Percentiles rank a stretch among this genome's conserved stretches.
These are phyloP conservation scores for Malbranchea zuffiana DNA, from an alignment of 2,329 filamentous ascomycete genomes.

Conservation along the genomic window DNA sequence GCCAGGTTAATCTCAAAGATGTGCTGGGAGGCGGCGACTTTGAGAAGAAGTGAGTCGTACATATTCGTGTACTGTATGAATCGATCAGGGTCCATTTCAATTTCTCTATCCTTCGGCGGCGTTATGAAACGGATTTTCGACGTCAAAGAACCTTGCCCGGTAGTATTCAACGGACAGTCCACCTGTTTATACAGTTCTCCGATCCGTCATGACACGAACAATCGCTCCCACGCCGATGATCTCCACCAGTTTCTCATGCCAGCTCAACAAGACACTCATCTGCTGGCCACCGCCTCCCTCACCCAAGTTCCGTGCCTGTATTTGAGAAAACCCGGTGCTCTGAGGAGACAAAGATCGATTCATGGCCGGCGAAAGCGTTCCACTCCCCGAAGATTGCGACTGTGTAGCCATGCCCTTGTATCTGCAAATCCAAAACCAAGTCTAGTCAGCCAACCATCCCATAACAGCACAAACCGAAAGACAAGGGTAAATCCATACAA, in stretches of 20 bases:
- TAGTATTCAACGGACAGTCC: no score
- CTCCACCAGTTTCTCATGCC: conserved; percentile 98
- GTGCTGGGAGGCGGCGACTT: conserved; percentile 45
- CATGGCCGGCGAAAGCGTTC: conserved; percentile 40
- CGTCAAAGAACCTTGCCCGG: no score
- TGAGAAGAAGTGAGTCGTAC: not conserved
- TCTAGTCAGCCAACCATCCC: not conserved
- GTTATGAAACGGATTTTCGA: no score
- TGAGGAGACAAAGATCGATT: conserved; percentile 53
- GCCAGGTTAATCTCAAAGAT: conserved; percentile 80
- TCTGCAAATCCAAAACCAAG: conserved; percentile 33
- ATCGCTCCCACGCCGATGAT: conserved; percentile 87
- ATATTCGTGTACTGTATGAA: not conserved
- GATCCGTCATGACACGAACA: conserved; percentile 90
- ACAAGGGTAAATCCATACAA: conserved; percentile 48
- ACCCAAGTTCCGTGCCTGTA: conserved; percentile 47
- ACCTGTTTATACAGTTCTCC: conserved; percentile 80
- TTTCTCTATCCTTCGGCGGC: no score
- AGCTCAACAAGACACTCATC: conserved; percentile 95
- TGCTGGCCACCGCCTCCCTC: conserved; percentile 65
- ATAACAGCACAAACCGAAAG: conserved; percentile 10
- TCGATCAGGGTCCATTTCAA: not conserved
- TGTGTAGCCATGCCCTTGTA: conserved; percentile 81
- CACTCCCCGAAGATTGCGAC: conserved; percentile 25
- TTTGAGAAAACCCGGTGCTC: conserved; percentile 79